Percentiles rank a stretch among this genome's conserved stretches.
These are phyloP conservation scores for Pinus tabuliformis DNA, from an alignment of 75 land plant species.

Conservation along the genomic window DNA sequence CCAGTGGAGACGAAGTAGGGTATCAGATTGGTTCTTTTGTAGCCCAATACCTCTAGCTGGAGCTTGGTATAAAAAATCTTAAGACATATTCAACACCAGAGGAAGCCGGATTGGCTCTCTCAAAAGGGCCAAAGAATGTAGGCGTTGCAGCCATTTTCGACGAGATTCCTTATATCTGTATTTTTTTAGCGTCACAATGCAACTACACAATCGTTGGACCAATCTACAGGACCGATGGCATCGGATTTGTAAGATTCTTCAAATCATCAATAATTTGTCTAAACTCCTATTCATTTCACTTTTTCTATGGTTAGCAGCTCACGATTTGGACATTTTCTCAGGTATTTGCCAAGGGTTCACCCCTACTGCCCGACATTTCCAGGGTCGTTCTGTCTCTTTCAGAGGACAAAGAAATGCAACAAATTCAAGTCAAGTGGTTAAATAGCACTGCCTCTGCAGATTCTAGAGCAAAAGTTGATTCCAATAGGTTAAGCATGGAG, in stretches of 20 bases:
- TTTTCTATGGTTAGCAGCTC: too few species aligned
- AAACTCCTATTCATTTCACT: not conserved
- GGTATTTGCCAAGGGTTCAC: slow-evolving; percentile 69
- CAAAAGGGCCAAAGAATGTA: slow-evolving; percentile 15
- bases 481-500: slow-evolving; percentile 9
- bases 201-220: too few species aligned
- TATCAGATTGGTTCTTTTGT: slow-evolving; percentile 42
- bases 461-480: not conserved
- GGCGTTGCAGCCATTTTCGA: slow-evolving; percentile 38
- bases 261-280: not conserved
- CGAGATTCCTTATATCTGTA: not conserved
- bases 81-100: slow-evolving; percentile 4
- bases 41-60: slow-evolving; percentile 18
- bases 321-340: not conserved
- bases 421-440: slow-evolving; percentile 36
- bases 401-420: slow-evolving; percentile 40
- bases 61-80: slow-evolving; percentile 20
- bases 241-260: slow-evolving; percentile 10
- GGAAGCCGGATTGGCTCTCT: slow-evolving; percentile 25
- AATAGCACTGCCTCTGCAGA: not conserved
- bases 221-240: too few species aligned
- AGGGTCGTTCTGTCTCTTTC: slow-evolving; percentile 43
- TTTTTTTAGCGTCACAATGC: too few species aligned
- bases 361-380: slow-evolving; percentile 41
- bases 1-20: slow-evolving; percentile 26